Base-by-base conservation (phyloP, 495 filamentous ascomycete species). In the Saxispiralis lemnorum region DNA sequence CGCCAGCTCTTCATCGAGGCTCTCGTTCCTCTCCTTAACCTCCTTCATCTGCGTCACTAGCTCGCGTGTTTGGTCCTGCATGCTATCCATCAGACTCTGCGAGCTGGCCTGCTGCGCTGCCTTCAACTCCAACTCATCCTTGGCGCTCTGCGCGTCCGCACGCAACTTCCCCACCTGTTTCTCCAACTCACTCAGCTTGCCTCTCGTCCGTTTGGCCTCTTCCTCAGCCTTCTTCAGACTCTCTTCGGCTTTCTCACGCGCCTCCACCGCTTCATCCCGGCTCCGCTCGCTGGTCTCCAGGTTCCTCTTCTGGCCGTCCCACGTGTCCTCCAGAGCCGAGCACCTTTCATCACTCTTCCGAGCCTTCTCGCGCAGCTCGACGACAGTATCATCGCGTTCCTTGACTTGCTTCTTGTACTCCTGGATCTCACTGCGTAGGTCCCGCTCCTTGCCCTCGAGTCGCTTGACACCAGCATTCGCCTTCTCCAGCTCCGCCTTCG, bases 11-110 rank as follows among this genome's bases (percentile, higher is more conserved):
- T 97, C 89, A 51, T 95, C 88, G n/a, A 94, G 62, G 43, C 76
- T 82, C 51, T 94, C 86, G 43, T 73, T 77, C 47, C 84, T 79
- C 31, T 76, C 74, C 39, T 79, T 75, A 2, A 81, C 78, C 58
- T 97, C 89, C 63, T 86, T 88, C 70, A 93, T 79, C 61, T 93
- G 92, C 62, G 81, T 79, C n/a, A 76, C 75, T 51, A 96, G 66
- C 60, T 97, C 89, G 2, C 78, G 66, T 1, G 77, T 78, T 60
- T 97, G 85, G 53, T 94, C 84, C 43, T 85, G 82, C 85, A 94
- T 86, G 53, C 81, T 92, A 45, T 75, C 75, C 60, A 95, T 78
- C 35, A 93, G 57, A 46, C 74, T 79, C 59, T 96, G 85, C 0
- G 83, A 83, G 52, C 72, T 88, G 21, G 72, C 72, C 52, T 88